phyloP scores from a whole-genome alignment of 371 early-diverging fungal species.

The Rhizopus delemar region DNA sequence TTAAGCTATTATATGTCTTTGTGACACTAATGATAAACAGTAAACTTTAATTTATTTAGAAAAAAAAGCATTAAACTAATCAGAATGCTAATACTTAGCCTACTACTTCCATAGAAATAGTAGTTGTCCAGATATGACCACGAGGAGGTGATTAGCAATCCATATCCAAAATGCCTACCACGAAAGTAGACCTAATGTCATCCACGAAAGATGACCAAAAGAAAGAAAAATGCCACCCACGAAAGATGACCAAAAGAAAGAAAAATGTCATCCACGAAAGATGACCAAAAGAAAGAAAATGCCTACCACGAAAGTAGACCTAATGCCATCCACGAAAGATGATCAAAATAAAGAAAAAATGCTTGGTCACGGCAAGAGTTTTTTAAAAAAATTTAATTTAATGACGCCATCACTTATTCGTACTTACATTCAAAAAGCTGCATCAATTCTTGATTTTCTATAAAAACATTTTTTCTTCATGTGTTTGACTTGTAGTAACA shows the following conservation, averaged over 20 bases:
- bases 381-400: no score
- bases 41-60: no score
- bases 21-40: no score
- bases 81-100: slow-evolving; percentile 18
- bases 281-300: slow-evolving; percentile 22
- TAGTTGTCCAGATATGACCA: slow-evolving; percentile 22
- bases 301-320: slow-evolving; percentile 14
- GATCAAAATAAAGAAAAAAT: slow-evolving; percentile 12
- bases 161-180: slow-evolving; percentile 20
- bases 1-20: no score
- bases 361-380: no score
- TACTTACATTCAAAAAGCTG: no score
- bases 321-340: slow-evolving; percentile 17
- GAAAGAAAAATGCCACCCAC: slow-evolving; percentile 12
- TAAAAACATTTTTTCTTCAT: no score
- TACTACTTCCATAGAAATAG: slow-evolving; percentile 20
- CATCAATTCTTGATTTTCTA: no score
- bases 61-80: no score
- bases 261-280: slow-evolving; percentile 15
- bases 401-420: no score
- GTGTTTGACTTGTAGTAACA: no score
- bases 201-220: slow-evolving; percentile 20
- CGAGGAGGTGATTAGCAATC: slow-evolving; percentile 24
- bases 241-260: slow-evolving; percentile 14
- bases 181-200: slow-evolving; percentile 15